Percentiles rank a stretch among this genome's conserved stretches.
Evolutionary conservation across 495 filamentous ascomycete genomes (phyloP).

Genomic region (Rusavskia elegans): DNA sequence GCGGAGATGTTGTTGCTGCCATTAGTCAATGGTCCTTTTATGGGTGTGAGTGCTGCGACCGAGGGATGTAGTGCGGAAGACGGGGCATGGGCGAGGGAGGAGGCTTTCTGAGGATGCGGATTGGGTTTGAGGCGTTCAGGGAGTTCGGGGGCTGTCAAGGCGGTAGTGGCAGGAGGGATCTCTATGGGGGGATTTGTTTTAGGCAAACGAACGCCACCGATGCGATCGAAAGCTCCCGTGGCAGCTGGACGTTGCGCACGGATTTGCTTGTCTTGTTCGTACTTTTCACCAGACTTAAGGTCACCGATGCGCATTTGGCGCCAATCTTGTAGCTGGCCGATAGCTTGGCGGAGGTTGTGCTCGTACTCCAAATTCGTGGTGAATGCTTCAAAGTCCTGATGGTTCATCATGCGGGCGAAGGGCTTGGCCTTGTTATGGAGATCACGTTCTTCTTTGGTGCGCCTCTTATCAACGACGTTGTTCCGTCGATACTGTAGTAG

Average conservation of each 20-base stretch:
- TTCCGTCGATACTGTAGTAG: conserved; percentile 88
- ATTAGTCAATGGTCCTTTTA: conserved; percentile 20
- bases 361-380: conserved; percentile 75
- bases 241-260: conserved; percentile 55
- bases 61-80: conserved; percentile 6
- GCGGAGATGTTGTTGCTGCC: conserved; percentile 26
- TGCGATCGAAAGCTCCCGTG: conserved; percentile 65
- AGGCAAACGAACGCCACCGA: conserved; percentile 38
- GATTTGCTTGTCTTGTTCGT: conserved; percentile 74
- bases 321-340: conserved; percentile 89
- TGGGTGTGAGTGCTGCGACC: conserved; percentile 21
- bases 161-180: conserved; percentile 49
- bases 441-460: conserved; percentile 86
- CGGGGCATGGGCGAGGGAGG: conserved; percentile 8
- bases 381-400: conserved; percentile 74
- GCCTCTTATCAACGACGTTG: conserved; percentile 74
- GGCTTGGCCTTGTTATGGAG: conserved; percentile 86
- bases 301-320: conserved; percentile 67
- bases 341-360: conserved; percentile 77
- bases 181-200: conserved; percentile 46
- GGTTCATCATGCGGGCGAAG: conserved; percentile 93
- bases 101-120: conserved; percentile 3
- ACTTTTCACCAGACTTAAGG: conserved; percentile 78
- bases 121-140: conserved; percentile 36
- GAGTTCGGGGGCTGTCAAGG: conserved; percentile 64